Base-by-base conservation (phyloP, 148 eudicot species). In the Oxyria digyna region DNA sequence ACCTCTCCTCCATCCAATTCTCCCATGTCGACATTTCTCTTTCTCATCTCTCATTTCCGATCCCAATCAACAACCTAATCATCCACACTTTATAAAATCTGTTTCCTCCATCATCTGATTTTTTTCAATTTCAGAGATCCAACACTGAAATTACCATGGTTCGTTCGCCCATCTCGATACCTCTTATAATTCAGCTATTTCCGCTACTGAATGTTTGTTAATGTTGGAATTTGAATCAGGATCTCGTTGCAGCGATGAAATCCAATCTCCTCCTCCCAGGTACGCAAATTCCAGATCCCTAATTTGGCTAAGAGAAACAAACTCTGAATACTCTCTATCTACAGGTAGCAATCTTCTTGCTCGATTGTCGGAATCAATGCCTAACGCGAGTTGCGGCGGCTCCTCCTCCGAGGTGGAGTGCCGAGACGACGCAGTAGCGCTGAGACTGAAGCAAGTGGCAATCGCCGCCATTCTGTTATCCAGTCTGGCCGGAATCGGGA, bases 391-490 rank as follows among this genome's bases (percentile, higher is more conserved):
- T 37, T 57, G 64, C 64, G 35, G 64, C 35, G 37, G 80, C 48
- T 62, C 72, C 20, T 17, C 68, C 8, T 17, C 8, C 2, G 71
- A 69, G 7, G 40, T 62, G 23, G 73, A 71, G 32, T 80, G 83
- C 17, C 79, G 83, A 3, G 79, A 83, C 18, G 81, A 78, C 49
- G 6, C 83, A 9, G 79, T 77, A 0, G 83, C 86, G 26, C 69
- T 83, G 46, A 32, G 50, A 0, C 63, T 78, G 17, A 83, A 83
- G 52, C 73, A 80, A 0, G 37, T 75, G 4, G 84, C 86, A 1
- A 75, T 83, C 26, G 78, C 63, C 11, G 69, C 84, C 0, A 83
- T 83, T 46, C 67, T 83, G 0, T 66, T 75, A 9, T 77, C 81
- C 8, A 74, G 83, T 0, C 78, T 79, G 5, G 68, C 81, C 3